These are phyloP conservation scores for Tulasnella sp. DNA, from an alignment of 768 basidiomycete genomes.

Conservation along the genomic window DNA sequence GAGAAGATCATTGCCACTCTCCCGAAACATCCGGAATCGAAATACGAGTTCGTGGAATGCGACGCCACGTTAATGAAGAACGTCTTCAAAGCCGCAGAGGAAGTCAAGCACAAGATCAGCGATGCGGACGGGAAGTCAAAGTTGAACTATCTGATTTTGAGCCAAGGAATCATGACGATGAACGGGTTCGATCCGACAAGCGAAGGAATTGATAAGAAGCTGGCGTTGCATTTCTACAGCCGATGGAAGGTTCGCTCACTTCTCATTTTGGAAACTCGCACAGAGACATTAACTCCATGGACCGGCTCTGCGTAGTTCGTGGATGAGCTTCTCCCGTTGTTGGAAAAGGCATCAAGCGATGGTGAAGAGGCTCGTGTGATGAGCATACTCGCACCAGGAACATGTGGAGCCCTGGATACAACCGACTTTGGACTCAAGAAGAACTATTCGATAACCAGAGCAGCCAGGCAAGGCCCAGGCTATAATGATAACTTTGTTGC, in stretches of 20 bases:
- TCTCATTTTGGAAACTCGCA: background rate
- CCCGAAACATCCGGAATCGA: constrained; percentile 27
- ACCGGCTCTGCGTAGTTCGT: constrained; percentile 15
- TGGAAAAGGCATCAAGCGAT: constrained; percentile 27
- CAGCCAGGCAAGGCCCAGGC: background rate
- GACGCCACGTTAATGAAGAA: constrained; percentile 35
- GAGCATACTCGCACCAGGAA: constrained; percentile 12
- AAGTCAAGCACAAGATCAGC: constrained; percentile 4
- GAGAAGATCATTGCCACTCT: constrained; percentile 32
- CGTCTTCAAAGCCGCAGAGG: constrained; percentile 13
- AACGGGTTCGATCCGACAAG: constrained; percentile 26
- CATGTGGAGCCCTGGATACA: background rate
- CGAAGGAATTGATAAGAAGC: constrained; percentile 31
- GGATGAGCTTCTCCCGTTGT: constrained; percentile 26
- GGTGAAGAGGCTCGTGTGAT: constrained; percentile 31
- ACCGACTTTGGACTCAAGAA: constrained; percentile 30
- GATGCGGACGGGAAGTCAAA: background rate
- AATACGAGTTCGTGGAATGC: constrained; percentile 38
- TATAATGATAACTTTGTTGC: constrained; percentile 27
- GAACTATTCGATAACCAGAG: constrained; percentile 7
- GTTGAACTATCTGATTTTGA: constrained; percentile 30
- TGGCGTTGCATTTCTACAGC: constrained; percentile 31
- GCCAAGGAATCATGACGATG: constrained; percentile 29
- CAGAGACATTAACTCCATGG: background rate
- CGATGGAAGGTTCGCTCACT: constrained; percentile 26